Conservation (phyloP, 148 eudicot genomes). For the Vaccinium darrowii region DNA sequence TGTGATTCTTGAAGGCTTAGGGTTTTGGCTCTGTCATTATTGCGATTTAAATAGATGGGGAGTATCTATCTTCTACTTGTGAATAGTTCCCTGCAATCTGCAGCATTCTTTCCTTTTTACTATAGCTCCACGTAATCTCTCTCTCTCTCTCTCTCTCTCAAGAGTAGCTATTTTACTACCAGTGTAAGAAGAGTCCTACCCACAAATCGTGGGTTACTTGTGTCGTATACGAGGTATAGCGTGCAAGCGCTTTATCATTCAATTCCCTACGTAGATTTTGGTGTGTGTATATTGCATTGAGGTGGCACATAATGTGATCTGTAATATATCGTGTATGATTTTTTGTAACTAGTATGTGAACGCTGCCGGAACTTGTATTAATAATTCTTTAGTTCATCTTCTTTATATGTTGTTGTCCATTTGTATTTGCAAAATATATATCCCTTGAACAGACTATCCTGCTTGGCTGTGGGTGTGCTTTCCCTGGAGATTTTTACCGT, state of each 20-base stretch:
- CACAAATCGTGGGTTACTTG: neutral
- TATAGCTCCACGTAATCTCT: neutral
- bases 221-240: neutral
- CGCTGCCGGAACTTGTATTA: neutral
- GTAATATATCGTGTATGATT: neutral
- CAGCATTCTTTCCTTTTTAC: conserved; percentile 7
- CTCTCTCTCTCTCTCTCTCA: neutral
- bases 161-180: neutral
- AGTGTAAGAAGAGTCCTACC: neutral
- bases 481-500: neutral
- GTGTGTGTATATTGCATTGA: conserved; percentile 9
- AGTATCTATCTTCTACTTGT: conserved; percentile 13
- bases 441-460: neutral
- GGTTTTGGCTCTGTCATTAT: neutral
- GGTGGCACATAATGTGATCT: neutral
- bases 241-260: conserved; percentile 4
- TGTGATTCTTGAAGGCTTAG: conserved; percentile 10
- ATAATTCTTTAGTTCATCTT: too few relatives aligned
- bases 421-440: neutral
- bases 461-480: neutral
- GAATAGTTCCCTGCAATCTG: conserved; percentile 15
- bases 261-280: neutral
- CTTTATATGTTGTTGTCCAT: neutral
- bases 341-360: neutral
- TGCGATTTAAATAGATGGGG: neutral